phyloP scores from a whole-genome alignment of 108 stramenopile genomes.

The Fistulifera solaris region DNA sequence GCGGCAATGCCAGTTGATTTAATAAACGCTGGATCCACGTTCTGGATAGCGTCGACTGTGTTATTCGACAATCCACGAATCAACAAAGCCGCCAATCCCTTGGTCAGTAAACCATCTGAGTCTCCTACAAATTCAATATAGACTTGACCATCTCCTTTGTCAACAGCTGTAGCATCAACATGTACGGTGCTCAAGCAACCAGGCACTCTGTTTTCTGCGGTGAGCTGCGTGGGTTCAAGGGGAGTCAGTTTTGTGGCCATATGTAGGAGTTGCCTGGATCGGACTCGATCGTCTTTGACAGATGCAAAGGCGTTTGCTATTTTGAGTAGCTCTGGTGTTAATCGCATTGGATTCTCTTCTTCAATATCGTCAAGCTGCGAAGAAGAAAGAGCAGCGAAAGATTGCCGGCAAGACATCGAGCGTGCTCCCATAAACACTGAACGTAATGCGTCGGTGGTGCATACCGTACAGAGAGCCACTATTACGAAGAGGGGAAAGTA shows the following conservation, averaged over 20 bases:
- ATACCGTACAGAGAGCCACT: too few species aligned
- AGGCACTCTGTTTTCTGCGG: slow-evolving; percentile 80
- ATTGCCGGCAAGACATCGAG: too few species aligned
- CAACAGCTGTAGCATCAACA: slow-evolving; percentile 45
- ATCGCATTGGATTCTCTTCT: slow-evolving; percentile 30
- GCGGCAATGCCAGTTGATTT: slow-evolving; percentile 2
- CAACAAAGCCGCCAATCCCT: slow-evolving; percentile 86
- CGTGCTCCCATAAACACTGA: too few species aligned
- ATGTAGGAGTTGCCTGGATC: slow-evolving; percentile 88
- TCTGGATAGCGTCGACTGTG: background rate
- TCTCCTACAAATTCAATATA: slow-evolving; percentile 80
- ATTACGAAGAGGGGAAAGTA: too few species aligned
- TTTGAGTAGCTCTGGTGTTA: slow-evolving; percentile 69
- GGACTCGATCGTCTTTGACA: slow-evolving; percentile 75
- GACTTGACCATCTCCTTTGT: slow-evolving; percentile 25
- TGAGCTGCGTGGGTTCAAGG: slow-evolving; percentile 47
- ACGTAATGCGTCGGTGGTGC: too few species aligned
- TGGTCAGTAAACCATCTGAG: slow-evolving; percentile 89
- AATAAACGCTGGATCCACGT: background rate
- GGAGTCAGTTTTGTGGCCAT: slow-evolving; percentile 56
- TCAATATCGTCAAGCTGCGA: too few species aligned
- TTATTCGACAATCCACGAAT: slow-evolving; percentile 19
- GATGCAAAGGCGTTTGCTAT: slow-evolving; percentile 67
- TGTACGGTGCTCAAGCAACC: slow-evolving; percentile 84
- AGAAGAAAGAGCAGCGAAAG: too few species aligned